Evolutionary conservation across 495 filamentous ascomycete species (phyloP), one percentile per base, ranked within the genome.

Genomic region (Friedmanniomyces endolithicus): DNA sequence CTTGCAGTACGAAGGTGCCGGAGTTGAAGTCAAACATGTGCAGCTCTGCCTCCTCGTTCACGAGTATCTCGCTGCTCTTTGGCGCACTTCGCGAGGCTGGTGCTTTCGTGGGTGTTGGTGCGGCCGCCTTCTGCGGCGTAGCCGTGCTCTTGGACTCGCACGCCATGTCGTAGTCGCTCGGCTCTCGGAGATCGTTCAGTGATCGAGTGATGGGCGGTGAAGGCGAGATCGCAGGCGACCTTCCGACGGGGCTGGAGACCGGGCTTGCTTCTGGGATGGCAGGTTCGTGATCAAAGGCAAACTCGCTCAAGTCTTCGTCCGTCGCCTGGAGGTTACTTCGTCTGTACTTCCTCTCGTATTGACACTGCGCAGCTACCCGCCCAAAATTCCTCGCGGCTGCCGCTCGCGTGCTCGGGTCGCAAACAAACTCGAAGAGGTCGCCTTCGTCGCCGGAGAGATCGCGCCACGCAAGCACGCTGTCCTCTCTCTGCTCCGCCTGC

Each of bases 351-450:
- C 94, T 79, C 74, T 98, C 92, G 83, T 89, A 98, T 67, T 98
- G 92, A 67, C 94, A 97, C 75, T 95, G 83, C 34, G 83, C 75
- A 16, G 94, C 88, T 37, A 87, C 83, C 27, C 83, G 75, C 67
- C 90, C 85, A 68, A 98, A 97, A 8, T 81, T 78, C 20, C 82
- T 73, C 11, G 90, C 85, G 57, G 88, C 84, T 14, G 79, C 76
- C 6, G 83, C 71, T 34, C 80, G 75, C 27, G 85, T 80, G 24
- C 78, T 78, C 9, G 71, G 65, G 67, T 96, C 94, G 70, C 90
- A 97, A 58, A 97, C 85, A 63, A 97, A 97, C 68, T 98, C 90
- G 73, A 86, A 97, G 14, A 97, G 77, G 67, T 98, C 92, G 31
- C 89, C 90, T 6, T 80, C 74, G 74, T 97, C 94, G 35, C 92